These are phyloP conservation scores for Pythium rishiriense DNA, from an alignment of 352 stramenopile species.

Conservation along the genomic window DNA sequence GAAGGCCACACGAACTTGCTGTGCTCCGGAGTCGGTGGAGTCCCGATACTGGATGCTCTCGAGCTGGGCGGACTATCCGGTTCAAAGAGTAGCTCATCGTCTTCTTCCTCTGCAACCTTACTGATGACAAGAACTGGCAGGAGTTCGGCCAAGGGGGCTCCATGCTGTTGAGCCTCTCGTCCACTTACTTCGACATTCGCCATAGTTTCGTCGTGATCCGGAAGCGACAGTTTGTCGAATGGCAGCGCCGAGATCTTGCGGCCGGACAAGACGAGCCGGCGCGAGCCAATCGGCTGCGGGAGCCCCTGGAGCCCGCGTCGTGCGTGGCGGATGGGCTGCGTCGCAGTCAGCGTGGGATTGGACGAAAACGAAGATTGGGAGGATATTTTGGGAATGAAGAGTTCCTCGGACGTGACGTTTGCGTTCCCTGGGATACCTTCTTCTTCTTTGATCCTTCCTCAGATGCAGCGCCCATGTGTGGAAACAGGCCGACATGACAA, in stretches of 20 bases:
- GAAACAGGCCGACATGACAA: not conserved
- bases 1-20: conserved; percentile 21
- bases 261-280: not conserved
- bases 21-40: conserved; percentile 20
- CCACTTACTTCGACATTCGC: not conserved
- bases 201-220: not conserved
- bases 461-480: not conserved
- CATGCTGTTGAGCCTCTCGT: not conserved
- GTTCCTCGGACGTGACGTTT: conserved; percentile 1
- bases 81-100: conserved; percentile 26
- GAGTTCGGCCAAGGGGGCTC: not conserved
- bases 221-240: not conserved
- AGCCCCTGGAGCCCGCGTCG: not conserved
- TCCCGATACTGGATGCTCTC: conserved; percentile 10
- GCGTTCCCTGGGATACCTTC: conserved; percentile 9
- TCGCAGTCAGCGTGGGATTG: conserved; percentile 7
- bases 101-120: conserved; percentile 1
- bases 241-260: not conserved
- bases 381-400: conserved; percentile 1
- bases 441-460: not conserved
- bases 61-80: conserved; percentile 16
- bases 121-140: conserved; percentile 12
- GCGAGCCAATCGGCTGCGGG: not conserved
- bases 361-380: not conserved
- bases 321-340: not conserved